Evolutionary conservation across 2,329 filamentous ascomycete genomes (phyloP).

Genomic region (Orbilia brochopaga): DNA sequence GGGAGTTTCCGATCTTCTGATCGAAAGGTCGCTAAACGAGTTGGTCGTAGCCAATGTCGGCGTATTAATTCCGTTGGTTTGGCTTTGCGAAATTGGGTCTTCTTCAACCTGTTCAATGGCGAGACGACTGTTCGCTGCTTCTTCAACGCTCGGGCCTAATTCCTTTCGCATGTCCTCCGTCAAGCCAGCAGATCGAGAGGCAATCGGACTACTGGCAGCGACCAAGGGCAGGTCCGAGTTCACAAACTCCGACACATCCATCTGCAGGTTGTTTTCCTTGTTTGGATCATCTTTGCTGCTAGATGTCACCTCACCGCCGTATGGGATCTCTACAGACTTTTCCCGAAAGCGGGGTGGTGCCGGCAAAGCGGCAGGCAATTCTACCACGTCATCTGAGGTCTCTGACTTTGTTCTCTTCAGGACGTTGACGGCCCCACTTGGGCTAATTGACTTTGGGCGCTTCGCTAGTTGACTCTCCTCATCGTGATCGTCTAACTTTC

Average conservation of each 20-base stretch:
- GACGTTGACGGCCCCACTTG: conserved; percentile 5
- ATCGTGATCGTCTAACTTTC: conserved; percentile 18
- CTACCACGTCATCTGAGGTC: background rate
- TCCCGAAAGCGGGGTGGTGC: conserved; percentile 5
- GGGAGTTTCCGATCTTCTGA: background rate
- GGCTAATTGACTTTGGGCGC: conserved; percentile 26
- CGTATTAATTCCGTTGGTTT: conserved; percentile 4
- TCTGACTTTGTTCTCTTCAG: conserved; percentile 21
- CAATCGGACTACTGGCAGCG: conserved; percentile 21
- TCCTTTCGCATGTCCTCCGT: background rate
- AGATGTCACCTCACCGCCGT: conserved; percentile 3
- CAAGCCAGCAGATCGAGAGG: background rate
- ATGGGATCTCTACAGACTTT: conserved; percentile 26
- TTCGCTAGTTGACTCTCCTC: conserved; percentile 18
- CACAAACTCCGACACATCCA: background rate
- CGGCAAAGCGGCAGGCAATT: background rate
- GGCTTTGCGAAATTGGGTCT: background rate
- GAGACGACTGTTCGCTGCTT: background rate
- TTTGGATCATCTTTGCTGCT: background rate
- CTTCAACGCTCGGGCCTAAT: background rate
- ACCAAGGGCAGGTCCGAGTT: conserved; percentile 8
- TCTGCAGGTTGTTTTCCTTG: background rate
- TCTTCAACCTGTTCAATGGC: background rate
- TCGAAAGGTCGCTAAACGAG: conserved; percentile 22
- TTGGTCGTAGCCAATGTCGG: conserved; percentile 17